Evolutionary conservation across 176 grass and related monocot species (phyloP).

Genomic region (Carex scoparia): DNA sequence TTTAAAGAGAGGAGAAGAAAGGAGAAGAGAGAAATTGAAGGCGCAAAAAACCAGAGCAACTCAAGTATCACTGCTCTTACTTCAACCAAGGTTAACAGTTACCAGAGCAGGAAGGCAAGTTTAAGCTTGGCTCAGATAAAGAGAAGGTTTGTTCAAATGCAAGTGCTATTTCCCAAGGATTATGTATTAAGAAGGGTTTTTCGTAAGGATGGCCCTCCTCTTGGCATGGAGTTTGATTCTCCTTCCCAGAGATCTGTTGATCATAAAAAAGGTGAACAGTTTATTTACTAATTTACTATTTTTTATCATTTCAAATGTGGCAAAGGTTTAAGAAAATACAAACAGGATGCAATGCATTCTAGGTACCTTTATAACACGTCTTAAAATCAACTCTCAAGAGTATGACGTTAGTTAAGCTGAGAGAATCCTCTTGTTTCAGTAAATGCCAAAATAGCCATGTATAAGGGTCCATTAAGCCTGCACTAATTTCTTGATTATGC

Average conservation of each 20-base stretch:
- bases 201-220: constrained; percentile 81
- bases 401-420: background rate
- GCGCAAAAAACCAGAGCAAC: constrained; percentile 15
- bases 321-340: background rate
- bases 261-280: constrained; percentile 41
- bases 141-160: constrained; percentile 35
- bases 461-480: background rate
- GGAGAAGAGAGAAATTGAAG: constrained; percentile 56
- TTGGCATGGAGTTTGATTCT: constrained; percentile 61
- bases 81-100: constrained; percentile 30
- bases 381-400: background rate
- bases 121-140: constrained; percentile 34
- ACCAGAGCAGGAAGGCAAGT: constrained; percentile 27
- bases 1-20: constrained; percentile 97
- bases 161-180: constrained; percentile 69
- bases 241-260: constrained; percentile 28
- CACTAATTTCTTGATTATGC: background rate
- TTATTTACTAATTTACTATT: background rate
- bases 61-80: constrained; percentile 19
- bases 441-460: background rate
- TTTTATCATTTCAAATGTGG: constrained; percentile 28
- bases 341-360: background rate
- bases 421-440: background rate
- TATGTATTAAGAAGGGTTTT: constrained; percentile 77
- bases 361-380: background rate